A percentile compares a stretch with the other conserved stretches of the same genome.
Conservation (phyloP, 1,284 basidiomycete species). For the Pulchroboletus neoregius region DNA sequence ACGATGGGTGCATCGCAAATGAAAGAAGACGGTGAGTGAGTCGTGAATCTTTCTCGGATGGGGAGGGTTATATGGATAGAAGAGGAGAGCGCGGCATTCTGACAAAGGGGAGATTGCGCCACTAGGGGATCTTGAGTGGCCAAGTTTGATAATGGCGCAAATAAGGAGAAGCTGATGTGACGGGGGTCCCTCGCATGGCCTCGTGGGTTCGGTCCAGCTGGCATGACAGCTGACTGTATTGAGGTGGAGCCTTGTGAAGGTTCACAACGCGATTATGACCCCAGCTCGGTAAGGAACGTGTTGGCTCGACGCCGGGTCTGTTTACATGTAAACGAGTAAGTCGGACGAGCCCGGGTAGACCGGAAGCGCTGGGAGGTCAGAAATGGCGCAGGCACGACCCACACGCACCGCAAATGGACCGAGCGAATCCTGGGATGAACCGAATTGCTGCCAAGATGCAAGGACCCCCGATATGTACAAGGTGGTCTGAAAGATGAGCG, state of each 20-base stretch:
- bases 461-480: slow-evolving; percentile 35
- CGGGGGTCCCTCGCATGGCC: no score
- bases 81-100: not conserved
- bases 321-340: slow-evolving; percentile 3
- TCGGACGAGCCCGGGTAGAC: slow-evolving; percentile 23
- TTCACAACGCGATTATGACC: no score
- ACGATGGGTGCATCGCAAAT: not conserved
- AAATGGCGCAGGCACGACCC: slow-evolving; percentile 15
- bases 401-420: slow-evolving; percentile 15
- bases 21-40: not conserved
- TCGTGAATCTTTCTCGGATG: slow-evolving; percentile 3
- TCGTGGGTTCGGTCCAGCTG: no score
- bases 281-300: not conserved
- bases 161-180: no score
- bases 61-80: not conserved
- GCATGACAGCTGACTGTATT: no score
- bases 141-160: no score
- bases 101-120: no score
- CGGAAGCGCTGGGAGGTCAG: slow-evolving; percentile 1
- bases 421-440: slow-evolving; percentile 24
- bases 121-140: no score
- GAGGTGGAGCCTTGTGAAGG: no score
- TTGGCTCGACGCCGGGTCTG: not conserved
- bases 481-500: slow-evolving; percentile 18
- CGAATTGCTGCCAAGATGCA: slow-evolving; percentile 10